Base-by-base conservation (phyloP, 306 rosid genomes). In the Quercus engelmannii region DNA sequence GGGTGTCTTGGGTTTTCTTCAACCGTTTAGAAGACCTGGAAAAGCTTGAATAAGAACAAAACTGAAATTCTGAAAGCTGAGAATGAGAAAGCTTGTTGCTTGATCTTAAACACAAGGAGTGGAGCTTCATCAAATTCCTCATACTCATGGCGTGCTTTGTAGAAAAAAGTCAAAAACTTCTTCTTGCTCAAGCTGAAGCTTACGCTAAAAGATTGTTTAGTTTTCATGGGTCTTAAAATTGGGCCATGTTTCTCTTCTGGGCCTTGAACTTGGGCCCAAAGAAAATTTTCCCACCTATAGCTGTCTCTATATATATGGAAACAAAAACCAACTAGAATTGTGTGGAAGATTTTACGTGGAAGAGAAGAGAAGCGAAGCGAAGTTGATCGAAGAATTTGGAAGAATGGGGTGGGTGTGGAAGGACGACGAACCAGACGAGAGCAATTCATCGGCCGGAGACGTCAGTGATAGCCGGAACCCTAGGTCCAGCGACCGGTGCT, bases 341-440 rank as follows among this genome's bases (percentile, higher is more conserved):
- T 41, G 46, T 41, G 11, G 46, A 41, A 41, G 46, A 2, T 41
- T 0, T 41, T 41, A 41, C 46, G 46, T 41, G 46, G 11, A 41
- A 38, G 43, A 7, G 43, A 38, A 38, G 41, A 6, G 41, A 35
- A 41, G 12, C 3, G 46, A 38, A 38, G 43, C 43, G 43, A 38
- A 38, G 46, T 3, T 20, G 5, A n/a, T 12, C 54, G 76, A 31
- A 17, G 21, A 30, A 46, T 25, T 11, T 14, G 12, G 26, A 76
- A 94, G 26, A 76, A 94, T 94, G 97, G 97, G 94, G 3, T 88
- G 97, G 97, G 82, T 89, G 2, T 88, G 93, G 99, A 89, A 71
- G 17, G 92, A 81, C 83, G 94, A 87, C 51, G 75, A 26, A 8
- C 35, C 70, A 43, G 86, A 21, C 52, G 63, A 74, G 20, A 61